A percentile compares a stretch with the other conserved stretches of the same genome.
Conservation (phyloP, 176 grass and related monocot species). For the Carex kokanica region DNA sequence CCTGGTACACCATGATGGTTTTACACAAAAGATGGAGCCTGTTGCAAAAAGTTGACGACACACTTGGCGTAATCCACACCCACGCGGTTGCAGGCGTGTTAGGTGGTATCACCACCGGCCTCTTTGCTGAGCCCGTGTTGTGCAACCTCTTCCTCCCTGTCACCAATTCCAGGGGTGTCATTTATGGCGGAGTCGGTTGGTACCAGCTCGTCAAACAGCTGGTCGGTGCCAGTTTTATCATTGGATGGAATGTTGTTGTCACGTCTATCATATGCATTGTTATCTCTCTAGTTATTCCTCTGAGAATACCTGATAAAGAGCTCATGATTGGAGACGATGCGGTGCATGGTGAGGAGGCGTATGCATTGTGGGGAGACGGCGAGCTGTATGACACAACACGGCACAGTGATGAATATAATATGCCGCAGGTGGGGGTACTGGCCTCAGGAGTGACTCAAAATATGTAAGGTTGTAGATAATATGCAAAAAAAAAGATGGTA, state of each 20-base stretch:
- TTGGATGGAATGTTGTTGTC: slow-evolving; percentile 49
- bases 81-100: slow-evolving; percentile 58
- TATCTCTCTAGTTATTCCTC: slow-evolving; percentile 42
- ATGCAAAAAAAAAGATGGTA: not conserved
- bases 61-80: slow-evolving; percentile 70
- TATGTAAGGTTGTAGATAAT: not conserved
- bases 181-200: slow-evolving; percentile 50
- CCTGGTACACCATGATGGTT: slow-evolving; percentile 85
- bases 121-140: slow-evolving; percentile 43
- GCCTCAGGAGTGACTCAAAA: slow-evolving; percentile 5
- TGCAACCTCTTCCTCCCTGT: slow-evolving; percentile 57
- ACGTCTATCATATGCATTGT: slow-evolving; percentile 55
- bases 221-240: slow-evolving; percentile 47
- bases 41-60: slow-evolving; percentile 56
- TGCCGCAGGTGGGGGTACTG: not conserved
- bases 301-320: slow-evolving; percentile 57
- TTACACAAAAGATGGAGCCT: slow-evolving; percentile 48
- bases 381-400: slow-evolving; percentile 68
- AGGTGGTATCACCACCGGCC: slow-evolving; percentile 40
- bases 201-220: slow-evolving; percentile 47
- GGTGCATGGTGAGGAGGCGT: slow-evolving; percentile 92
- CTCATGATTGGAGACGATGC: slow-evolving; percentile 74
- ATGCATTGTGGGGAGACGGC: slow-evolving; percentile 88
- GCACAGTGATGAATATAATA: slow-evolving; percentile 28
- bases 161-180: slow-evolving; percentile 39